phyloP scores from a whole-genome alignment of 495 filamentous ascomycete species.

The Lophium mytilinum region DNA sequence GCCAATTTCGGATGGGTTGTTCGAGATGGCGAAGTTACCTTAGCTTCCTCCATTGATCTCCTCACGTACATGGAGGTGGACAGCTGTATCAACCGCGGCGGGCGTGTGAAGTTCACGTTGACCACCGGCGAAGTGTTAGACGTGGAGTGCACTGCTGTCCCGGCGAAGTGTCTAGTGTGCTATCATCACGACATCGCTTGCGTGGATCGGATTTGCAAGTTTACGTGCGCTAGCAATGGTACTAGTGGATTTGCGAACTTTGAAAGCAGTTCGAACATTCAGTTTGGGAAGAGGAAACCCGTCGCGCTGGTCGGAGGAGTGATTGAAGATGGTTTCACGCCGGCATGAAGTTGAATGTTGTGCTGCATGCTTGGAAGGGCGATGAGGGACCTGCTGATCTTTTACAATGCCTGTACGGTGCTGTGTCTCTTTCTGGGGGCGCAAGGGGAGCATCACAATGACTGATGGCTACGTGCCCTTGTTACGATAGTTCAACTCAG shows the following conservation, averaged over 20 bases:
- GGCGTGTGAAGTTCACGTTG: neutral
- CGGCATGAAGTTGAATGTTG: neutral
- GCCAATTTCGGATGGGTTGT: neutral
- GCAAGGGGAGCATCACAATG: too few species aligned
- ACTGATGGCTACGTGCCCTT: too few species aligned
- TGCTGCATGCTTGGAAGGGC: too few species aligned
- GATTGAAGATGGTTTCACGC: neutral
- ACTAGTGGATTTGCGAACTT: neutral
- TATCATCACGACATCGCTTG: neutral
- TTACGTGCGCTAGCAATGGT: neutral
- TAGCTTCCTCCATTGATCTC: neutral
- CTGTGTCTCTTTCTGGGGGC: too few species aligned
- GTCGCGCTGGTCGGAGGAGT: neutral
- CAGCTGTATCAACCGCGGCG: neutral
- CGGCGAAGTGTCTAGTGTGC: neutral
- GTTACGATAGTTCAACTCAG: too few species aligned
- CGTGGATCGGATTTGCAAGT: neutral
- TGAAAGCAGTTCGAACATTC: neutral
- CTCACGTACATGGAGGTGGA: slow-evolving; percentile 1
- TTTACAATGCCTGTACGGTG: too few species aligned
- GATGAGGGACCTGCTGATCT: too few species aligned
- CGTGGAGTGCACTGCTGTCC: neutral
- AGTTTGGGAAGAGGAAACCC: slow-evolving; percentile 1
- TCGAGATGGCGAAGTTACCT: neutral
- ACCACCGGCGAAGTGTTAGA: neutral